Conservation (phyloP, 768 basidiomycete genomes). For the Leucosporidium creatinivorum region DNA sequence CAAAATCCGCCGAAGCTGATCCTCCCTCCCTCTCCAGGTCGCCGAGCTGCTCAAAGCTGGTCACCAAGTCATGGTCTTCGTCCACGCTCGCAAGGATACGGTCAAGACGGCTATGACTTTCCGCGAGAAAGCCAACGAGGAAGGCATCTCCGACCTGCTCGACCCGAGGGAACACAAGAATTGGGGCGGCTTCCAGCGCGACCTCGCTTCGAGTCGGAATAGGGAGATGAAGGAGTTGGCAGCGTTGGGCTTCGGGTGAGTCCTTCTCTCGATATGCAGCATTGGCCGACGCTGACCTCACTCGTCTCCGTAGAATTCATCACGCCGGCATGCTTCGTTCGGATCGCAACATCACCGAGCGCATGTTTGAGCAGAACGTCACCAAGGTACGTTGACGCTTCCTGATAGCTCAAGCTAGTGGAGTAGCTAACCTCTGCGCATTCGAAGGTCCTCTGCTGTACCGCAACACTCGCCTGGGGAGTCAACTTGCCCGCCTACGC, state of each 20-base stretch:
- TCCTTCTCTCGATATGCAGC: not conserved
- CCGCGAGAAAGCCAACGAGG: conserved; percentile 59
- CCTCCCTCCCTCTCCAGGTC: conserved; percentile 59
- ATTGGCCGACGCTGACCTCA: not conserved
- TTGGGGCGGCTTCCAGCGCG: conserved; percentile 65
- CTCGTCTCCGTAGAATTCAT: conserved; percentile 59
- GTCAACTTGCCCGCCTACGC: conserved; percentile 98
- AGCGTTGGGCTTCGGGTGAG: conserved; percentile 66
- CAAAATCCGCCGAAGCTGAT: conserved; percentile 74
- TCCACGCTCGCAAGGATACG: conserved; percentile 95
- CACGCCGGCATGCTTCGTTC: conserved; percentile 96
- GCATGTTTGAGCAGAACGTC: conserved; percentile 78
- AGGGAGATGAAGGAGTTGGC: conserved; percentile 96
- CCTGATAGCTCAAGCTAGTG: not conserved
- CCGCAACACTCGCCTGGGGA: conserved; percentile 97
- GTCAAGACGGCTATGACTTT: conserved; percentile 81
- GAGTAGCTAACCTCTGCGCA: not conserved
- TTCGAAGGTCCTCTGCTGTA: conserved; percentile 88
- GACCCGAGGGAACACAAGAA: conserved; percentile 73
- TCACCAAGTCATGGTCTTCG: conserved; percentile 99
- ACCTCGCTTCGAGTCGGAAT: conserved; percentile 73
- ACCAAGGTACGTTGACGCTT: conserved; percentile 62
- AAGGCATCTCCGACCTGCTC: conserved; percentile 69
- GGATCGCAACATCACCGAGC: conserved; percentile 91
- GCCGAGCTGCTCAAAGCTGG: conserved; percentile 77